Conservation (phyloP, 2,329 filamentous ascomycete species). For the Pseudogymnoascus sp. region DNA sequence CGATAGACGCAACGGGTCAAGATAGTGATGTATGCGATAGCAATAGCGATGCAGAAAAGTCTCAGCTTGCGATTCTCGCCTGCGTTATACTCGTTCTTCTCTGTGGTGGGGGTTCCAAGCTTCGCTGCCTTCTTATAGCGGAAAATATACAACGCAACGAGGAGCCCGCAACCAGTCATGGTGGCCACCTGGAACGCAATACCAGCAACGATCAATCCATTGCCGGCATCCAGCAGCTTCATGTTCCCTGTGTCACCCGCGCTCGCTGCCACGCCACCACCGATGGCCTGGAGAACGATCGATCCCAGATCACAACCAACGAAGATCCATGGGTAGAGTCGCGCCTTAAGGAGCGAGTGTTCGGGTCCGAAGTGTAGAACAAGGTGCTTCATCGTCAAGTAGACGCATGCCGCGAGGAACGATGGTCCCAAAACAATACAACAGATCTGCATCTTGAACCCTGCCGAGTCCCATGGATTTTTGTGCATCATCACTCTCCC, state of each 20-base stretch:
- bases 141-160: constrained; percentile 14
- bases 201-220: constrained; percentile 34
- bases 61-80: constrained; percentile 11
- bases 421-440: constrained; percentile 35
- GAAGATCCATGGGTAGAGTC: constrained; percentile 47
- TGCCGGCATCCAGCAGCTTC: constrained; percentile 14
- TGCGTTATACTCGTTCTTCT: neutral
- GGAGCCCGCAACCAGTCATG: constrained; percentile 26
- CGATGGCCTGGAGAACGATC: constrained; percentile 49
- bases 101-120: neutral
- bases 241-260: constrained; percentile 4
- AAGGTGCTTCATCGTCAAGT: constrained; percentile 55
- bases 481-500: constrained; percentile 41
- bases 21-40: constrained; percentile 15
- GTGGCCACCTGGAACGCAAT: constrained; percentile 33
- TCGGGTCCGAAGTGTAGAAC: constrained; percentile 40
- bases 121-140: neutral
- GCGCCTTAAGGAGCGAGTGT: constrained; percentile 43
- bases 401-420: constrained; percentile 53
- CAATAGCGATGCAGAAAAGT: constrained; percentile 18
- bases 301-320: constrained; percentile 50
- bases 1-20: constrained; percentile 23
- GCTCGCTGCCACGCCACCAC: constrained; percentile 42
- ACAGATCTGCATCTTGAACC: constrained; percentile 52
- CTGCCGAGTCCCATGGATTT: constrained; percentile 45